Percentiles rank a stretch among this genome's conserved stretches.
phyloP scores from a whole-genome alignment of 1,139 yeast species.

The Kazachstania sp. region DNA sequence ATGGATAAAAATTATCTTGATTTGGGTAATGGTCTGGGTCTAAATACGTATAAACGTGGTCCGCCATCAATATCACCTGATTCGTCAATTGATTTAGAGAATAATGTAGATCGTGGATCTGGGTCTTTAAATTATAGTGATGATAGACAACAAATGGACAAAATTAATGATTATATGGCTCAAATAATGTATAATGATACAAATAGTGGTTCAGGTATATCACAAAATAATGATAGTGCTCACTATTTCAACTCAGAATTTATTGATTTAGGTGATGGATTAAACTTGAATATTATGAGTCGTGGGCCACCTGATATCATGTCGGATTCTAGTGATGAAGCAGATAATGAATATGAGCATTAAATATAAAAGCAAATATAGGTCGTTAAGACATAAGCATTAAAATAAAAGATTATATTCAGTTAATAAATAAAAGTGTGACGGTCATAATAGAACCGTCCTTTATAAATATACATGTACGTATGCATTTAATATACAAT shows the following conservation, averaged over 20 bases:
- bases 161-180: slow-evolving; percentile 25
- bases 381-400: no score
- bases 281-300: slow-evolving; percentile 6
- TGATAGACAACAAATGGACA: slow-evolving; percentile 12
- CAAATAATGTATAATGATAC: slow-evolving; percentile 20
- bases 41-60: slow-evolving; percentile 26
- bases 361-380: not conserved
- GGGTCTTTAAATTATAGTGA: slow-evolving; percentile 9
- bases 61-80: slow-evolving; percentile 28
- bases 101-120: slow-evolving; percentile 9
- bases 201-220: slow-evolving; percentile 1
- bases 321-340: slow-evolving; percentile 6
- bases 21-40: slow-evolving; percentile 29
- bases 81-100: slow-evolving; percentile 15
- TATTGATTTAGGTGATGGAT: slow-evolving; percentile 9
- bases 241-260: not conserved
- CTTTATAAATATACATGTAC: not conserved
- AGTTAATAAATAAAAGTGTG: no score
- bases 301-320: slow-evolving; percentile 10
- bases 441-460: not conserved
- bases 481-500: not conserved
- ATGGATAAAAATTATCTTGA: slow-evolving; percentile 19
- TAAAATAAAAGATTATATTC: not conserved
- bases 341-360: not conserved
- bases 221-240: not conserved